Evolutionary conservation across 192 early-diverging fungal species (phyloP).

Genomic region (Coemansia sp.): DNA sequence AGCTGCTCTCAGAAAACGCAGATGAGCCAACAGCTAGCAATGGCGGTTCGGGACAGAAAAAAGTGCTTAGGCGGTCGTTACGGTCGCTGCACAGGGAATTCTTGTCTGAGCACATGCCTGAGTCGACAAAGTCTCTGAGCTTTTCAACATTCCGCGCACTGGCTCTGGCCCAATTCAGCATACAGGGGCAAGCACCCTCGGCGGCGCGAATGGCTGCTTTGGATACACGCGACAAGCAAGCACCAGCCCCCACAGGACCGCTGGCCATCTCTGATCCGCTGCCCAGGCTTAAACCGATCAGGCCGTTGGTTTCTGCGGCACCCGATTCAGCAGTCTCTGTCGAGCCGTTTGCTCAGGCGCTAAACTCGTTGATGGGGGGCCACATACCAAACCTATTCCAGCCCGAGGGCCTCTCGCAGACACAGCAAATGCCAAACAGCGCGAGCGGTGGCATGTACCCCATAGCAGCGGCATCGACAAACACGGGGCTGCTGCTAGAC

Average conservation of each 20-base stretch:
- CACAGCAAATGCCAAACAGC: neutral
- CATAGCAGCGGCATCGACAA: too few species aligned
- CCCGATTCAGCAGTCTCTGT: neutral
- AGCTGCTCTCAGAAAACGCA: constrained; percentile 6
- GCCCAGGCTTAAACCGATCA: neutral
- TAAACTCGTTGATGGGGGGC: neutral
- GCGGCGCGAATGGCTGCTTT: too few species aligned
- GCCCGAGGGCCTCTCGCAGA: neutral
- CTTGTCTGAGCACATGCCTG: neutral
- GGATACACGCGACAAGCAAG: too few species aligned
- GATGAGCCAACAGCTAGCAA: neutral
- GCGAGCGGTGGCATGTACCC: too few species aligned
- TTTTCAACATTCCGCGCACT: constrained; percentile 27
- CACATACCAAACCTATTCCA: neutral
- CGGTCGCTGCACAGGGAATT: constrained; percentile 19
- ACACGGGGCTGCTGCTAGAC: neutral
- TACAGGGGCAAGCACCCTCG: neutral
- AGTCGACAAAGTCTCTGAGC: constrained; percentile 4
- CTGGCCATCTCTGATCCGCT: neutral
- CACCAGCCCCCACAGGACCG: neutral
- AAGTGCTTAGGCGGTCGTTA: too few species aligned
- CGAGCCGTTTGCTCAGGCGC: neutral
- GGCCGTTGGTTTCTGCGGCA: neutral
- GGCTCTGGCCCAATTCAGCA: constrained; percentile 8
- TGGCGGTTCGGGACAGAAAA: too few species aligned